Base-by-base conservation (phyloP, 768 basidiomycete genomes). In the Serpula lacrymans region DNA sequence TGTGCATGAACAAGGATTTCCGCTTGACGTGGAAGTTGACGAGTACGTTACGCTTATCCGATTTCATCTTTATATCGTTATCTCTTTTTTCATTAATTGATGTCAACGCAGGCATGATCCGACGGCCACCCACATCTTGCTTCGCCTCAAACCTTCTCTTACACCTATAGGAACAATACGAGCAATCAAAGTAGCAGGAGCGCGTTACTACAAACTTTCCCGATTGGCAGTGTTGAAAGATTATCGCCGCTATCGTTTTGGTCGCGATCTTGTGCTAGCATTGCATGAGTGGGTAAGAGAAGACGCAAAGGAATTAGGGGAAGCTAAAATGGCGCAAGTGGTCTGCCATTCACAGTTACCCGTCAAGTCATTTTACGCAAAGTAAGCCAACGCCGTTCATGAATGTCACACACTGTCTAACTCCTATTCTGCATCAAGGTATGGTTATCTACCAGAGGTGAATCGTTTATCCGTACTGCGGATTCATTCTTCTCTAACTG, bases 1-100 rank as follows among this genome's bases (percentile, higher is more conserved):
- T 58, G 60, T 69, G 48, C 65, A 64, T 45, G 73, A 75, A 48
- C 75, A 81, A 52, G 68, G 69, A 28, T 92, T 90, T 53, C 72
- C 85, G 32, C 63, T 84, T 16, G 85, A 88, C 36, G 70, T 68
- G 6, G 89, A 93, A 62, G 69, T 84, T 50, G 89, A 92, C 62
- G 71, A 77, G 88, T 85, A 41, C 49, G 64, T 62, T 65, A 63
- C 38, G 39, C 28, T 40, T 39, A 32, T 41, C 23, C 44, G 22
- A 36, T 39, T 17, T 43, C 39, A 25, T 33, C 35, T 41, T 34
- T 25, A 38, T 27, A 37, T 12, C 34, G 37, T 34, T 16, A 48
- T 23, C 30, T 40, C 33, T 45, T 41, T 42, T 29, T 32, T 34
- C 45, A 28, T 33, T 27, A 39, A 32, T 43, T 29, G 34, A 43